Conservation (phyloP, 768 basidiomycete species). For the Leucosporidium yakuticum region DNA sequence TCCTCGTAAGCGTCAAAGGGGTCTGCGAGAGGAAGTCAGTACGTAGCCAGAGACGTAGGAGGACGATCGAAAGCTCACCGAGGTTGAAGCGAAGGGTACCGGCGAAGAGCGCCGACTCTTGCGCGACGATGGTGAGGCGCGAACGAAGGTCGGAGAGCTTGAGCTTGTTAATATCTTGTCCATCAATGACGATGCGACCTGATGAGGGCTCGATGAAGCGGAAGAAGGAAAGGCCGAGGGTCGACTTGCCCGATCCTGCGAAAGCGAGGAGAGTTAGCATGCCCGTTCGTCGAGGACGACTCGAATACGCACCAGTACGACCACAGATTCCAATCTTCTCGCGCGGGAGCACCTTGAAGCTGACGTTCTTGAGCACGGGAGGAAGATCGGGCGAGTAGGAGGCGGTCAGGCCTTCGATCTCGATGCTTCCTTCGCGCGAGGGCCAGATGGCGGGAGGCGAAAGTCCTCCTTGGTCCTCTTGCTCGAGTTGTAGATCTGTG, state of each 20-base stretch:
- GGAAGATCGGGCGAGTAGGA: constrained; percentile 40
- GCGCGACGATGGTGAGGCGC: constrained; percentile 56
- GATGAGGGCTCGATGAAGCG: constrained; percentile 45
- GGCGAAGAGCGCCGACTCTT: constrained; percentile 65
- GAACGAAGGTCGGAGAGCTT: constrained; percentile 56
- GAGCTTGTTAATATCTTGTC: constrained; percentile 45
- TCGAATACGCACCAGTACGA: constrained; percentile 55
- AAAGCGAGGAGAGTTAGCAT: background rate
- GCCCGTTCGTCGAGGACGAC: background rate
- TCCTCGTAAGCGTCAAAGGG: constrained; percentile 35
- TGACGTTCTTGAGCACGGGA: constrained; percentile 44
- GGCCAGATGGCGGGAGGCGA: constrained; percentile 49
- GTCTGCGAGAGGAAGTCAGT: constrained; percentile 40
- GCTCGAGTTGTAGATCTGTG: constrained; percentile 34
- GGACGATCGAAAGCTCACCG: constrained; percentile 51
- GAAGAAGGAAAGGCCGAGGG: constrained; percentile 48
- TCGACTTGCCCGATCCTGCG: constrained; percentile 36
- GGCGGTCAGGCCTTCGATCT: constrained; percentile 43
- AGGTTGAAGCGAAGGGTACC: constrained; percentile 68
- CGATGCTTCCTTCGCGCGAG: constrained; percentile 40
- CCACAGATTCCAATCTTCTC: constrained; percentile 49
- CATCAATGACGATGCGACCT: constrained; percentile 44
- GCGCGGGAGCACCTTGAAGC: constrained; percentile 35
- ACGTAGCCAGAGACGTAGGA: background rate
- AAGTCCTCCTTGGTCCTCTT: constrained; percentile 37